phyloP scores from a whole-genome alignment of 2,329 filamentous ascomycete genomes.

The Elsinoe fawcettii region DNA sequence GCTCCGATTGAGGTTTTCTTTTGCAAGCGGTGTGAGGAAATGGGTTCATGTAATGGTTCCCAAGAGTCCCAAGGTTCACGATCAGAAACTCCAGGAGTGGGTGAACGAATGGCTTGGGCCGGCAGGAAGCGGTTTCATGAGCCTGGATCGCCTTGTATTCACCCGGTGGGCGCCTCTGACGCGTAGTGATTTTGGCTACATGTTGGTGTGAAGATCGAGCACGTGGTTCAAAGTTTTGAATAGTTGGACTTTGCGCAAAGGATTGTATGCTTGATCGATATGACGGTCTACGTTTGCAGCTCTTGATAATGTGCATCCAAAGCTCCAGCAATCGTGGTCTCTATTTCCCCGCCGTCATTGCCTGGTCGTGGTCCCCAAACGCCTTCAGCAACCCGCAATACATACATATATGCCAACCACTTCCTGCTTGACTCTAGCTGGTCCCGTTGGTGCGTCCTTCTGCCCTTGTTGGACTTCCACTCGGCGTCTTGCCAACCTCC shows the following conservation, averaged over 20 bases:
- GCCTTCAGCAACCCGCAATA: background rate
- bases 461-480: slow-evolving; percentile 21
- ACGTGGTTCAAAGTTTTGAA: background rate
- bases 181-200: background rate
- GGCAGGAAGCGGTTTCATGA: background rate
- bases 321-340: background rate
- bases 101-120: background rate
- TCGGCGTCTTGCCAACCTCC: slow-evolving; percentile 25
- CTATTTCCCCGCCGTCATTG: background rate
- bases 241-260: too few relatives aligned
- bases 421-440: background rate
- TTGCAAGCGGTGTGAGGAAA: background rate
- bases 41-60: background rate
- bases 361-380: background rate
- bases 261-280: background rate
- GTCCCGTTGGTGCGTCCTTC: slow-evolving; percentile 20
- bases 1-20: background rate
- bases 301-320: background rate
- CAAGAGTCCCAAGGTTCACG: background rate
- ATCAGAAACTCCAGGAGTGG: background rate
- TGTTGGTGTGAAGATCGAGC: background rate
- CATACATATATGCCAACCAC: background rate
- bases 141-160: background rate
- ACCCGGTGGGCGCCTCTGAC: slow-evolving; percentile 3
- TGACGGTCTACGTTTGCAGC: background rate